phyloP scores from a whole-genome alignment of 2,329 filamentous ascomycete genomes.

The Leptodontidium sp. region DNA sequence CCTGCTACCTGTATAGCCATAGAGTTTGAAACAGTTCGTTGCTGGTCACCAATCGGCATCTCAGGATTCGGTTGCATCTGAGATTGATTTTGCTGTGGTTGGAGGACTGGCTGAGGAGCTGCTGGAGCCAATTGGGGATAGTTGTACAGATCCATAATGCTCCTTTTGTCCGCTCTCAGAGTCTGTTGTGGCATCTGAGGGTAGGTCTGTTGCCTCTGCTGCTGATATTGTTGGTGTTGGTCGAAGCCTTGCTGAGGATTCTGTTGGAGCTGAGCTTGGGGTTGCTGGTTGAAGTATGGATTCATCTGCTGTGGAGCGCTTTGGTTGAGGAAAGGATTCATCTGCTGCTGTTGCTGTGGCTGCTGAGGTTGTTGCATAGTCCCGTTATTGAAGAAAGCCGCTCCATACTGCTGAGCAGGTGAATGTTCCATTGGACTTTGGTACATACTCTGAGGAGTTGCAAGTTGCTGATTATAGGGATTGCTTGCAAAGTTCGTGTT shows the following conservation, averaged over 20 bases:
- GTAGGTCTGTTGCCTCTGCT: conserved; percentile 45
- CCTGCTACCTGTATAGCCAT: conserved; percentile 32
- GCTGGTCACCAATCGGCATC: conserved; percentile 27
- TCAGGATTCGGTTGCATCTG: conserved; percentile 25
- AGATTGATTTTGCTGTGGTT: conserved; percentile 34
- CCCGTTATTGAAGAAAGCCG: conserved; percentile 32
- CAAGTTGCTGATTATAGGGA: conserved; percentile 50
- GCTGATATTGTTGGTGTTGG: conserved; percentile 49
- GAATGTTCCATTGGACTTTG: conserved; percentile 42
- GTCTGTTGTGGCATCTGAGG: conserved; percentile 54
- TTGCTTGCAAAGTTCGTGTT: conserved; percentile 49
- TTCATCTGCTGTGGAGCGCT: conserved; percentile 32
- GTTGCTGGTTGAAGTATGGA: conserved; percentile 21
- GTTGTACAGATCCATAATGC: conserved; percentile 79
- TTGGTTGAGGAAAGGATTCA: conserved; percentile 39
- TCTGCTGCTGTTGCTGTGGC: conserved; percentile 36
- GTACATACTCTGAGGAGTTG: conserved; percentile 40
- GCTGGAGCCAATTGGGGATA: conserved; percentile 49
- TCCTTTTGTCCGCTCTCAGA: conserved; percentile 70
- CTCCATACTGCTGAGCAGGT: conserved; percentile 49
- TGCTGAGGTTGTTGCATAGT: conserved; percentile 35
- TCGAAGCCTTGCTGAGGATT: conserved; percentile 21
- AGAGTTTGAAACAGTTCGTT: conserved; percentile 33
- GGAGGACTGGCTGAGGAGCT: conserved; percentile 30
- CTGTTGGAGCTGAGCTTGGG: conserved; percentile 16